Percentiles rank a stretch among this genome's conserved stretches.
phyloP scores from a whole-genome alignment of 2,329 filamentous ascomycete species.

The Alternaria sp. region DNA sequence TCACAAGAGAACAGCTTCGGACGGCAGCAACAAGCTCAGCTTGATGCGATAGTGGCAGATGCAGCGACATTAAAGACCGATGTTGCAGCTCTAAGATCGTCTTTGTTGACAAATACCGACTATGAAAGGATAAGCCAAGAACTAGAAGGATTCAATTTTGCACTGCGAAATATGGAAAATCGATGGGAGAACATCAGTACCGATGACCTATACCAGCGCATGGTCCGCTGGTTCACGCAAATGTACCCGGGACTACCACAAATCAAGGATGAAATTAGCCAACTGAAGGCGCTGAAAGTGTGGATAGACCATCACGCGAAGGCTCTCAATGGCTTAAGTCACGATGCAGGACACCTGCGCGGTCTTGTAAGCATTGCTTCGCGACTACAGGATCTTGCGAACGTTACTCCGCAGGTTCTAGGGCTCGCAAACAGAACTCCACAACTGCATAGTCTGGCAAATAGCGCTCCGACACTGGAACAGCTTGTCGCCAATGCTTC shows the following conservation, averaged over 20 bases:
- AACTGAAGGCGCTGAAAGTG: background rate
- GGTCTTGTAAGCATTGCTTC: slow-evolving; percentile 1
- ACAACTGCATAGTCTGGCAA: slow-evolving; percentile 8
- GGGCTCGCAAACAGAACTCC: slow-evolving; percentile 1
- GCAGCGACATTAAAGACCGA: background rate
- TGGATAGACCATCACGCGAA: slow-evolving; percentile 3
- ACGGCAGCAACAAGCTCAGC: slow-evolving; percentile 5
- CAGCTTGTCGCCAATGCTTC: background rate
- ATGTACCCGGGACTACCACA: slow-evolving; percentile 24
- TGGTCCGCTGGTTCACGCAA: slow-evolving; percentile 36
- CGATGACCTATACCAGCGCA: slow-evolving; percentile 31
- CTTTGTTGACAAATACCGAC: slow-evolving; percentile 14
- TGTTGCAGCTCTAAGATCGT: background rate
- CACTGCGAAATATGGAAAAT: slow-evolving; percentile 24
- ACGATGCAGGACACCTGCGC: slow-evolving; percentile 8
- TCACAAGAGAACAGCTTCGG: background rate
- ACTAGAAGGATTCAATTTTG: slow-evolving; percentile 14
- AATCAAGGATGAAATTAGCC: slow-evolving; percentile 16
- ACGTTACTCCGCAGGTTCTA: background rate
- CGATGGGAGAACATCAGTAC: slow-evolving; percentile 43
- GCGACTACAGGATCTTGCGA: slow-evolving; percentile 6
- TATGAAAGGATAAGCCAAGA: background rate
- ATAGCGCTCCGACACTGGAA: background rate
- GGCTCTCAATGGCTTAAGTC: background rate
- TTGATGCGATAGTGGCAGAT: background rate